phyloP scores from a whole-genome alignment of 2,329 filamentous ascomycete genomes.

The Orbilia javanica region DNA sequence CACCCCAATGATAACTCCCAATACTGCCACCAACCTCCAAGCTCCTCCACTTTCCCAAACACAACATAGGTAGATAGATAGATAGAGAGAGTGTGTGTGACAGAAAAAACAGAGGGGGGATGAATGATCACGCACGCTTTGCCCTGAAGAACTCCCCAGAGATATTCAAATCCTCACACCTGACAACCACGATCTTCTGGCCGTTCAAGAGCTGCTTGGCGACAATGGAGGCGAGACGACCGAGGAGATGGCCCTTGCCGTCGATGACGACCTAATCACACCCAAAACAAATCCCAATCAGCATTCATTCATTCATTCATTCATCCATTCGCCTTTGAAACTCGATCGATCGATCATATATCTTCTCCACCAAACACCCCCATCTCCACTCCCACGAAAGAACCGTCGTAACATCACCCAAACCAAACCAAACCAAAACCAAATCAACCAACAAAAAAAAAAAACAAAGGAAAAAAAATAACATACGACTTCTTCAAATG shows the following conservation, averaged over 20 bases:
- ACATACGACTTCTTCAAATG: slow-evolving; percentile 58
- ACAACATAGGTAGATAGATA: too few species aligned
- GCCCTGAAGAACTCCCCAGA: slow-evolving; percentile 99
- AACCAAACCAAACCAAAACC: too few species aligned
- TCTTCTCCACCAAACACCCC: neutral
- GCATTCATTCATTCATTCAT: slow-evolving; percentile 10
- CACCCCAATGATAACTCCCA: too few species aligned
- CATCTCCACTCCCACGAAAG: neutral
- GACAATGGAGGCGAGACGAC: slow-evolving; percentile 96
- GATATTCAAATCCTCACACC: slow-evolving; percentile 99
- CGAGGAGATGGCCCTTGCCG: slow-evolving; percentile 99
- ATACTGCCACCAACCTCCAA: neutral
- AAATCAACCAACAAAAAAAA: too few species aligned
- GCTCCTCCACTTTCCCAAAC: neutral
- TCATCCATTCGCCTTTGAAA: neutral
- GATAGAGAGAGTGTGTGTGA: too few species aligned
- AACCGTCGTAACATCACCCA: slow-evolving; percentile 7
- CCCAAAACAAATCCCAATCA: slow-evolving; percentile 57
- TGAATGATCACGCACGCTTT: slow-evolving; percentile 86
- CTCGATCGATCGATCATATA: neutral
- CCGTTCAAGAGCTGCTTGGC: slow-evolving; percentile 99
- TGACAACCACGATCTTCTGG: slow-evolving; percentile 99
- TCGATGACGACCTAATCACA: slow-evolving; percentile 89
- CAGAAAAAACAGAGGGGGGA: slow-evolving; percentile 8
- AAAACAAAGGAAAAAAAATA: neutral